A percentile compares a stretch with the other conserved stretches of the same genome.
Evolutionary conservation across 148 eudicot genomes (phyloP).

Genomic region (Limonium bicolor): DNA sequence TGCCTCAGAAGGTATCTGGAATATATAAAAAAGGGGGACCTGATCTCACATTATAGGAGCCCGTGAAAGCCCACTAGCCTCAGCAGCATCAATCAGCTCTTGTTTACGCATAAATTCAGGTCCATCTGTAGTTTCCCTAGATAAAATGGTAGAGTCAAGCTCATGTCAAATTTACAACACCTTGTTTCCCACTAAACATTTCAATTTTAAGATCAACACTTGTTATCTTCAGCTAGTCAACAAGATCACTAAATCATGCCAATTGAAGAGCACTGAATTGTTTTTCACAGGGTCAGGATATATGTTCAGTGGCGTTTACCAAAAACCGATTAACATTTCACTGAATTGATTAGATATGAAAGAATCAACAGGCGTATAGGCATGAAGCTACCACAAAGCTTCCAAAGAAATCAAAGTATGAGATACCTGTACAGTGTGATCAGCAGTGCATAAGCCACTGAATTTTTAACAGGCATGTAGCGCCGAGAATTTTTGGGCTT

Average conservation of each 20-base stretch:
- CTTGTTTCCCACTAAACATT: not conserved
- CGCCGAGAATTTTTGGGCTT: slow-evolving; percentile 29
- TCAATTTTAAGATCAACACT: not conserved
- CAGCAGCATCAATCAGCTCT: slow-evolving; percentile 91
- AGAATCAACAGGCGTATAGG: not conserved
- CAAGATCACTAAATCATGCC: not conserved
- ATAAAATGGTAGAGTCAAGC: too few relatives aligned
- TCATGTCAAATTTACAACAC: too few relatives aligned
- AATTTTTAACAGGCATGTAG: slow-evolving; percentile 81
- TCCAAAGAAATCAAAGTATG: not conserved
- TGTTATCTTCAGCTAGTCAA: not conserved
- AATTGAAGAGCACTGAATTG: not conserved
- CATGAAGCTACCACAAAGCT: not conserved
- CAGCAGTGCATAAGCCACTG: slow-evolving; percentile 77
- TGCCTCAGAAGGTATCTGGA: too few relatives aligned
- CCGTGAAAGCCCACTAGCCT: slow-evolving; percentile 91
- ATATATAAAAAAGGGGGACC: not conserved
- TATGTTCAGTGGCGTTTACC: not conserved
- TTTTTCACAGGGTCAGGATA: not conserved
- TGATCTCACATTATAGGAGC: slow-evolving; percentile 58
- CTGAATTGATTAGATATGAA: not conserved
- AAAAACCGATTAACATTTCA: not conserved
- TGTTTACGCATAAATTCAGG: slow-evolving; percentile 59
- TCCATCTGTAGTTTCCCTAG: slow-evolving; percentile 42
- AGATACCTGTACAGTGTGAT: slow-evolving; percentile 66